A percentile compares a stretch with the other conserved stretches of the same genome.
These are phyloP conservation scores for Aspergillus ochraceus DNA, from an alignment of 2,329 filamentous ascomycete genomes.

Conservation along the genomic window DNA sequence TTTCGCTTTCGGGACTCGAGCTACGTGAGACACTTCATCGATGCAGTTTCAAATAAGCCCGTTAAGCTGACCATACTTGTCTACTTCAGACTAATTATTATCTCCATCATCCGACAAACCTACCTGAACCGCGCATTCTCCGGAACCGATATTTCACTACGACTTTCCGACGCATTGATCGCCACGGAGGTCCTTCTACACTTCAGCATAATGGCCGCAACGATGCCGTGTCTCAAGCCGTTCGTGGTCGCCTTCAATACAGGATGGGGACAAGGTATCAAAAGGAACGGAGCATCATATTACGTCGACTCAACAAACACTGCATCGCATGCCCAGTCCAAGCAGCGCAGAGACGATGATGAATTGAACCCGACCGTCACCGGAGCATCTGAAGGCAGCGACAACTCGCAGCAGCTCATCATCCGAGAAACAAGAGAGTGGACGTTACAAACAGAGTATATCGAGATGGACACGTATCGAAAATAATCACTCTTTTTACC, in stretches of 20 bases:
- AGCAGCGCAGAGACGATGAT: neutral
- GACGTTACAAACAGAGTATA: slow-evolving; percentile 1
- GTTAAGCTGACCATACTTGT: neutral
- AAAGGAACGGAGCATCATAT: slow-evolving; percentile 1
- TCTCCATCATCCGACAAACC: slow-evolving; percentile 36
- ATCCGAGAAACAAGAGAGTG: slow-evolving; percentile 21
- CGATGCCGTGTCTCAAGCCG: slow-evolving; percentile 43
- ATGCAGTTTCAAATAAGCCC: neutral
- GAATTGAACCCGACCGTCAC: neutral
- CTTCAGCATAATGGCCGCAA: slow-evolving; percentile 43
- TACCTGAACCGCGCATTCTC: slow-evolving; percentile 27
- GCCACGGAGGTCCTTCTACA: slow-evolving; percentile 41
- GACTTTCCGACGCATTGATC: slow-evolving; percentile 33
- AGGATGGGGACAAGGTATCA: slow-evolving; percentile 29
- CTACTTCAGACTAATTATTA: slow-evolving; percentile 19
- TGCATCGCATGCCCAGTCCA: neutral
- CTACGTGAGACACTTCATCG: slow-evolving; percentile 2
- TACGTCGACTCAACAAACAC: neutral
- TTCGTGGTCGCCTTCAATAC: slow-evolving; percentile 45
- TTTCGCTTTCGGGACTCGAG: slow-evolving; percentile 18
- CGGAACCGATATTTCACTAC: slow-evolving; percentile 29
- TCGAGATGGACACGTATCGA: neutral
- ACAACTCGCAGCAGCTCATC: slow-evolving; percentile 18
- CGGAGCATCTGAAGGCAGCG: slow-evolving; percentile 10
- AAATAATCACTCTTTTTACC: neutral